Evolutionary conservation across 2,329 filamentous ascomycete genomes (phyloP), one percentile per base, ranked within the genome.

Genomic region (Endocalyx cinctus): DNA sequence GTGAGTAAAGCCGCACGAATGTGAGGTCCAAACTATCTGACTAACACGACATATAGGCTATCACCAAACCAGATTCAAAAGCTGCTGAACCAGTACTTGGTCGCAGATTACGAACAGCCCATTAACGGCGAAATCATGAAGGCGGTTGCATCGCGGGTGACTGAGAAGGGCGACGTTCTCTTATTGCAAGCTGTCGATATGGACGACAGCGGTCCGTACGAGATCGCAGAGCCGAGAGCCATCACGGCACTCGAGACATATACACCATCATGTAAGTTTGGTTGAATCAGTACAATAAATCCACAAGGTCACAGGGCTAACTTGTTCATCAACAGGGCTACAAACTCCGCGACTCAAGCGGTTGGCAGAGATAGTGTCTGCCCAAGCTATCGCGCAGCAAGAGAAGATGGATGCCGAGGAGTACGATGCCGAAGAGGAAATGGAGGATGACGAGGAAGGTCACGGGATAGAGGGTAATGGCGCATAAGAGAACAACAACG

Each of bases 61-160:
- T 96, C 90, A 2, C 92, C 92, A 33, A 97, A 96, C 65, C 92
- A 98, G 63, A 98, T 98, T 44, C 92, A 98, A 64, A 98, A 98
- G 69, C 77, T 98, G 20, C 74, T 98, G 47, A 98, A 98, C 66
- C 92, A 98, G 63, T 98, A 98, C 59, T 77, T 98, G 30, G 90
- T 98, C 37, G 92, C 92, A 39, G 92, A 98, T 64, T 98, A 98
- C 62, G 92, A 98, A 65, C 92, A 97, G 65, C 92, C 92, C 23
- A 98, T 98, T 64, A 97, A 98, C 54, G 92, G 90, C 57, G 92
- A 98, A 62, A 98, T 98, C 58, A 98, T 98, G 92, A 98, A 98
- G 69, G 92, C 92, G 6, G 94, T 98, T 33, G 92, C 94, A 6
- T 95, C 88, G 25, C 78, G 89, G 33, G 92, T 98, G 29, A 97